Percentiles rank a stretch among this genome's conserved stretches.
Conservation (phyloP, 208 protist genomes). For the Strigomonas galati region DNA sequence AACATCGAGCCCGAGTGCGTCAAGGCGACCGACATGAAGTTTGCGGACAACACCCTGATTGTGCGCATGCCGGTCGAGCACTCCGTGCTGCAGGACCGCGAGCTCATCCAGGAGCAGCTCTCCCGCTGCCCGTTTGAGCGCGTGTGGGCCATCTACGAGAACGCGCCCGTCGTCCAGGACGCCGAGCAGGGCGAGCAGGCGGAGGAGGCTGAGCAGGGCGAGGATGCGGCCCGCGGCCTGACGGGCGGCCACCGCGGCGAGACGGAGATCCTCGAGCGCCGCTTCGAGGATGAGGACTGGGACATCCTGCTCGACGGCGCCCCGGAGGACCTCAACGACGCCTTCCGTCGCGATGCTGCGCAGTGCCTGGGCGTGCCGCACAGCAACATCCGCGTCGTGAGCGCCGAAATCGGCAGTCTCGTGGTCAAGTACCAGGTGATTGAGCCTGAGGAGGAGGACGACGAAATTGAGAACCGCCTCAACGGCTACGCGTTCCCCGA, state of each 20-base stretch:
- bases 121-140: conserved; percentile 37
- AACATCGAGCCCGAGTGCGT: conserved; percentile 25
- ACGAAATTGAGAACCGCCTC: conserved; percentile 24
- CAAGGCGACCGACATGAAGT: conserved; percentile 23
- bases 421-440: conserved; percentile 32
- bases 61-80: conserved; percentile 27
- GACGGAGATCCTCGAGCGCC: conserved; percentile 43
- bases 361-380: conserved; percentile 28
- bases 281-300: conserved; percentile 55
- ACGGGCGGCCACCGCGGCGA: conserved; percentile 25
- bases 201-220: conserved; percentile 14
- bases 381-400: conserved; percentile 25
- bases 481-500: conserved; percentile 43
- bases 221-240: conserved; percentile 16
- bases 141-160: conserved; percentile 49
- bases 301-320: conserved; percentile 22
- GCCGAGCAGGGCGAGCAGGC: conserved; percentile 16
- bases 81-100: conserved; percentile 26
- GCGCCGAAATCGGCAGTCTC: conserved; percentile 17
- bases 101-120: conserved; percentile 48
- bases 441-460: conserved; percentile 23
- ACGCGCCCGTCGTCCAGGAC: conserved; percentile 15
- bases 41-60: conserved; percentile 27
- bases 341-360: conserved; percentile 26
- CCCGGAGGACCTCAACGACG: conserved; percentile 17